These are phyloP conservation scores for Eimeria mitis DNA, from an alignment of 169 alveolate genomes.

Conservation along the genomic window DNA sequence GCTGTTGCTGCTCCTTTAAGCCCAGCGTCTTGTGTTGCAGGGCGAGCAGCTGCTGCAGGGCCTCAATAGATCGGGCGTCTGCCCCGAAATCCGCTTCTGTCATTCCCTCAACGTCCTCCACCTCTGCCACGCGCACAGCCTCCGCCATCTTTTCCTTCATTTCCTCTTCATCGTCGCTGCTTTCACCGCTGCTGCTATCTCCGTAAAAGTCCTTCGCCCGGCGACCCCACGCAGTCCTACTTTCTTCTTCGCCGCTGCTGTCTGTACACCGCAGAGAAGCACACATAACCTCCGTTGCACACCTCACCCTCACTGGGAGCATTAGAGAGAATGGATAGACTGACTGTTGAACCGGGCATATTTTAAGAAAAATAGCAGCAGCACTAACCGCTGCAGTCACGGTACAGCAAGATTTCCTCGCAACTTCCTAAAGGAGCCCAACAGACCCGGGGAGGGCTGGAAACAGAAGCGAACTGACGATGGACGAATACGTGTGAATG, in stretches of 20 bases:
- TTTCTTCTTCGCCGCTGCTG: conserved; percentile 24
- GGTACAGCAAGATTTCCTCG: not conserved
- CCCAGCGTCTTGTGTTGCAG: conserved; percentile 32
- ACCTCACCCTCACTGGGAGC: not conserved
- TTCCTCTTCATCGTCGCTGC: conserved; percentile 72
- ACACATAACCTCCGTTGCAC: not conserved
- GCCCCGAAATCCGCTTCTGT: conserved; percentile 60
- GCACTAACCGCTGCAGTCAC: not conserved
- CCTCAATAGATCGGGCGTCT: conserved; percentile 43
- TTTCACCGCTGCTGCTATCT: conserved; percentile 79
- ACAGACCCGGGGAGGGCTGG: not conserved
- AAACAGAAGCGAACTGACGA: not conserved
- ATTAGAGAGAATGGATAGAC: not conserved
- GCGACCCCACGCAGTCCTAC: conserved; percentile 87
- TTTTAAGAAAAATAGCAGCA: not conserved
- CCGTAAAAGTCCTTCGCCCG: conserved; percentile 84
- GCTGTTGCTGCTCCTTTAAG: conserved; percentile 22
- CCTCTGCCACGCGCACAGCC: conserved; percentile 72
- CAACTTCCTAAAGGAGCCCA: too few relatives aligned
- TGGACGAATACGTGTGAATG: not conserved
- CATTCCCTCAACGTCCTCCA: conserved; percentile 73
- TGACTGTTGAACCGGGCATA: not conserved
- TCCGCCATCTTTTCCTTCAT: conserved; percentile 24
- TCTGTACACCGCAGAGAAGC: not conserved
- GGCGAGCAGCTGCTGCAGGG: conserved; percentile 31